phyloP scores from a whole-genome alignment of 2,329 filamentous ascomycete genomes.

The Verticillium tricorpus region DNA sequence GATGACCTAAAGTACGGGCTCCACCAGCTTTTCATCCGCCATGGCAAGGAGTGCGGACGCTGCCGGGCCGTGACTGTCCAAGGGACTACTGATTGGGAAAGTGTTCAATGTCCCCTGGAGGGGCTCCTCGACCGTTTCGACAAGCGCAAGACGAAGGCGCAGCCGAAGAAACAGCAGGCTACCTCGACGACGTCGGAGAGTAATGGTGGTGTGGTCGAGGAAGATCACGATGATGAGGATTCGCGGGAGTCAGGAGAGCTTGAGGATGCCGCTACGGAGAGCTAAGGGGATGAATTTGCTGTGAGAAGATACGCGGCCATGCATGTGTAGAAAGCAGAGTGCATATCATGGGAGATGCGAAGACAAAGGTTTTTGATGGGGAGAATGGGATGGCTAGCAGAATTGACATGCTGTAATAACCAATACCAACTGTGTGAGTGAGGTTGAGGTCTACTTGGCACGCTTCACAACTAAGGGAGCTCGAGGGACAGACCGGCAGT shows the following conservation, averaged over 20 bases:
- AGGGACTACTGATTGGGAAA: slow-evolving; percentile 57
- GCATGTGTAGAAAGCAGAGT: no score
- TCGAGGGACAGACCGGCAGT: not conserved
- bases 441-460: no score
- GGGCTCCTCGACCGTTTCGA: slow-evolving; percentile 27
- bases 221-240: not conserved
- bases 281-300: no score
- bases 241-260: not conserved
- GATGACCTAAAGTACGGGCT: slow-evolving; percentile 50
- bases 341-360: no score
- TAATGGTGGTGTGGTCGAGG: not conserved
- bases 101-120: slow-evolving; percentile 39
- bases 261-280: no score
- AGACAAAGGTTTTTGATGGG: no score
- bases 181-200: not conserved
- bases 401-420: no score
- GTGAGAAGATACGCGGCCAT: no score
- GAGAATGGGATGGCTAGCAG: no score
- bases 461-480: not conserved
- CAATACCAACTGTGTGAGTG: no score
- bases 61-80: slow-evolving; percentile 49
- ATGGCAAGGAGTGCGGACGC: slow-evolving; percentile 43
- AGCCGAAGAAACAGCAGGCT: slow-evolving; percentile 8
- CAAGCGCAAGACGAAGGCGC: slow-evolving; percentile 17
- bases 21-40: slow-evolving; percentile 50